Evolutionary conservation across 257 asterid genomes (phyloP).

Genomic region (Ilex aquifolium): DNA sequence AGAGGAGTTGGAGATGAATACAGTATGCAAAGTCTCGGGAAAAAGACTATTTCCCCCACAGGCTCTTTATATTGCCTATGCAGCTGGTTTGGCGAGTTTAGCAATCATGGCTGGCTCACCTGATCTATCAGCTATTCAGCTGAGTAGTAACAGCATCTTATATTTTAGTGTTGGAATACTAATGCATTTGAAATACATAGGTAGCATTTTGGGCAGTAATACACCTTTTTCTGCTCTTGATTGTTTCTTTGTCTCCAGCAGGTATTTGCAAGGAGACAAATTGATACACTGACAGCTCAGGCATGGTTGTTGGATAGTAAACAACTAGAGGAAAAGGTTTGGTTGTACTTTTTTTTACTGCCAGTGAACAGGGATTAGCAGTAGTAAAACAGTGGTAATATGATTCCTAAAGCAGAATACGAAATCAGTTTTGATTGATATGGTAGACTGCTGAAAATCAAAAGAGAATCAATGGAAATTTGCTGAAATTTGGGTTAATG

Average conservation of each 20-base stretch:
- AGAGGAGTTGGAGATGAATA: no score
- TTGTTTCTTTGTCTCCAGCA: slow-evolving; percentile 18
- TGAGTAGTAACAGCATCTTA: background rate
- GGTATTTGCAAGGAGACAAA: slow-evolving; percentile 65
- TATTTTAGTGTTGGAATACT: background rate
- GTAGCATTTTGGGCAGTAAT: background rate
- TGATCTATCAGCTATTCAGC: no score
- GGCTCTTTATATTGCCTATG: no score
- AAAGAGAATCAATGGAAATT: no score
- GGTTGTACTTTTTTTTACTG: slow-evolving; percentile 7
- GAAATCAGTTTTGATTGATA: background rate
- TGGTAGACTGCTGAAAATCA: background rate
- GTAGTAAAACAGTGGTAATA: background rate
- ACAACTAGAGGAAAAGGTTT: slow-evolving; percentile 65
- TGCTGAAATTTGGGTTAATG: no score
- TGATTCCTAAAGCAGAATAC: background rate
- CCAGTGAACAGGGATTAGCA: background rate
- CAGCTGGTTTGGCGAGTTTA: no score
- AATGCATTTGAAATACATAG: background rate
- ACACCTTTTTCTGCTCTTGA: background rate
- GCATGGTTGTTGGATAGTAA: slow-evolving; percentile 76
- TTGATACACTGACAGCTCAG: slow-evolving; percentile 46
- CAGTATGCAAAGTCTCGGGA: no score
- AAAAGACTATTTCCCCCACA: no score
- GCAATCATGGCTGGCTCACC: no score